Percentiles rank a stretch among this genome's conserved stretches.
Conservation (phyloP, 2,329 filamentous ascomycete species). For the Pseudocercospora fuligena region DNA sequence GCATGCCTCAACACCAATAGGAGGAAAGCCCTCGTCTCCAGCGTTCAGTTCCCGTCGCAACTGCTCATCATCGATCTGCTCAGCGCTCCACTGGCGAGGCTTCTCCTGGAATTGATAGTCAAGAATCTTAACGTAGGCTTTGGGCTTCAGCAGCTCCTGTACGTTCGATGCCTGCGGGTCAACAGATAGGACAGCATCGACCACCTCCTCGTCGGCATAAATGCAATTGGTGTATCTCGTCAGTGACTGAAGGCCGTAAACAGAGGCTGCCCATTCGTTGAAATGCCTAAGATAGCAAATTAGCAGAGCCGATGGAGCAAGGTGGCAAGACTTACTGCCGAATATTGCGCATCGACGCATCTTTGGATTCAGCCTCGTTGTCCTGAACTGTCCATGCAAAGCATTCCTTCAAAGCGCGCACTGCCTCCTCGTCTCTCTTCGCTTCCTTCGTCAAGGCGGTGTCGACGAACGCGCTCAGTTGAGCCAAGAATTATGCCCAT, state of each 20-base stretch:
- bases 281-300: background rate
- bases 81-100: background rate
- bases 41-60: background rate
- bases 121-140: constrained; percentile 13
- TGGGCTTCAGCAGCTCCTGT: background rate
- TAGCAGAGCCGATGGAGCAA: too few relatives aligned
- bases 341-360: too few relatives aligned
- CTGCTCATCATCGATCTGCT: constrained; percentile 1
- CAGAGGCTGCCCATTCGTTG: background rate
- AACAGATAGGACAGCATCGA: constrained; percentile 14
- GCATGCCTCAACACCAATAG: constrained; percentile 9
- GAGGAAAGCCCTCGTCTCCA: constrained; percentile 9
- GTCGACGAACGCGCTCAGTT: background rate
- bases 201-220: constrained; percentile 19
- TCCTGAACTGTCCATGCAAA: too few relatives aligned
- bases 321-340: too few relatives aligned
- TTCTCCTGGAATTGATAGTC: background rate
- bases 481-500: constrained; percentile 13
- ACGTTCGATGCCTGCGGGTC: background rate
- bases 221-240: constrained; percentile 16
- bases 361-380: too few relatives aligned
- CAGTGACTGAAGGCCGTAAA: background rate
- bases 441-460: background rate
- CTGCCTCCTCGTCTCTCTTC: too few relatives aligned
- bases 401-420: too few relatives aligned